Conservation (phyloP, 306 rosid species). For the Lotus japonicus region DNA sequence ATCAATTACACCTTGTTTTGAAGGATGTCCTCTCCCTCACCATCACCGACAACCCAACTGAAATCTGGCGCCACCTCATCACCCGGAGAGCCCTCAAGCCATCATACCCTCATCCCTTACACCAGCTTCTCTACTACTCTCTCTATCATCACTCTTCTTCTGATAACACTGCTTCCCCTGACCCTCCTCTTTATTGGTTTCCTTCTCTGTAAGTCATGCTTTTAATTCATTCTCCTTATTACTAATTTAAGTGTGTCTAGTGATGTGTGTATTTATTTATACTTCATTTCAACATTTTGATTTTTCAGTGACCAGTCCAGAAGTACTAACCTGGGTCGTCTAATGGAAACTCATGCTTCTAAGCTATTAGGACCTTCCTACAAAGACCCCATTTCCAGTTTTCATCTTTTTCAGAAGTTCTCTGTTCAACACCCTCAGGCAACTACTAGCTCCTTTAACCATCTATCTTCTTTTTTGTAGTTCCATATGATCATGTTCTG, state of each 20-base stretch:
- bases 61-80: constrained; percentile 53
- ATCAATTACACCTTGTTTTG: constrained; percentile 16
- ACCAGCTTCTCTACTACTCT: constrained; percentile 57
- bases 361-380: constrained; percentile 55
- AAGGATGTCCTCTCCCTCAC: constrained; percentile 20
- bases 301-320: constrained; percentile 40
- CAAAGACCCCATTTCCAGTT: constrained; percentile 74
- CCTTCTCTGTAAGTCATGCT: constrained; percentile 75
- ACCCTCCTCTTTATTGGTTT: constrained; percentile 71
- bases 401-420: constrained; percentile 48
- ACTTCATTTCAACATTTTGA: background rate
- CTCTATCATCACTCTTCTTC: constrained; percentile 30
- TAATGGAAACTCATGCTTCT: constrained; percentile 64
- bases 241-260: too few relatives aligned
- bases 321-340: constrained; percentile 54
- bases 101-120: constrained; percentile 47
- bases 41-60: constrained; percentile 21
- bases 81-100: constrained; percentile 55
- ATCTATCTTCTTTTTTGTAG: background rate
- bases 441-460: background rate
- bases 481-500: background rate
- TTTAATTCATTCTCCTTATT: too few relatives aligned
- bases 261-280: background rate
- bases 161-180: constrained; percentile 17
- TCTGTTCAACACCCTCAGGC: constrained; percentile 64